A percentile compares a stretch with the other conserved stretches of the same genome.
Conservation (phyloP, 2,329 filamentous ascomycete genomes). For the Monilinia fructicola region DNA sequence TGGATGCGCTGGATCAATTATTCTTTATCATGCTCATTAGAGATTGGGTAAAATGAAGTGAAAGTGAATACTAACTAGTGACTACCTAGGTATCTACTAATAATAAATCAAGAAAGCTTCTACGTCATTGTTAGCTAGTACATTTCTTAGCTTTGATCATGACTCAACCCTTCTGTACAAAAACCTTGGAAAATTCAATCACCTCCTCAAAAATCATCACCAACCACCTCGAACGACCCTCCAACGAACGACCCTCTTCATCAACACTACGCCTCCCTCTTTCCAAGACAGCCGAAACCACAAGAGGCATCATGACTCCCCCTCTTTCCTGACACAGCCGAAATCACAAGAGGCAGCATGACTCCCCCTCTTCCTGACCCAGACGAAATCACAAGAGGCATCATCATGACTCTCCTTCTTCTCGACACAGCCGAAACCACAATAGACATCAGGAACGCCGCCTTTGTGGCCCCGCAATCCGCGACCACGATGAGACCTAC, state of each 20-base stretch:
- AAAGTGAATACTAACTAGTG: background rate
- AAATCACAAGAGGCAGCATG: background rate
- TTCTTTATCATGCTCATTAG: background rate
- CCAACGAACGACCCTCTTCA: background rate
- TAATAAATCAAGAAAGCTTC: background rate
- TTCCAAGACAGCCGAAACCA: too few relatives aligned
- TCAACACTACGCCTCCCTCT: too few relatives aligned
- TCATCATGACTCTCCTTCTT: background rate
- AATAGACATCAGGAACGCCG: background rate
- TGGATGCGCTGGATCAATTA: background rate
- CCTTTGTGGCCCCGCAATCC: background rate
- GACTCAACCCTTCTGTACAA: background rate
- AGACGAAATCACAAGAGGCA: too few relatives aligned
- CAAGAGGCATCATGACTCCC: background rate
- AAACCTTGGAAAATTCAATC: background rate
- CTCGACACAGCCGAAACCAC: background rate
- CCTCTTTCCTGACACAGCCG: background rate
- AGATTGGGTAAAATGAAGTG: background rate
- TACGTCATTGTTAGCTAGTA: background rate
- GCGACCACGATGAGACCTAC: too few relatives aligned
- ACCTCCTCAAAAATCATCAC: background rate
- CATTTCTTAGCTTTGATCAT: background rate
- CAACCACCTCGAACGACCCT: background rate
- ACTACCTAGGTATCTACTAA: background rate
- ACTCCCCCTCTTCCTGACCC: background rate